Evolutionary conservation across 2,329 filamentous ascomycete genomes (phyloP).

Genomic region (Chaetomiaceae sp.): DNA sequence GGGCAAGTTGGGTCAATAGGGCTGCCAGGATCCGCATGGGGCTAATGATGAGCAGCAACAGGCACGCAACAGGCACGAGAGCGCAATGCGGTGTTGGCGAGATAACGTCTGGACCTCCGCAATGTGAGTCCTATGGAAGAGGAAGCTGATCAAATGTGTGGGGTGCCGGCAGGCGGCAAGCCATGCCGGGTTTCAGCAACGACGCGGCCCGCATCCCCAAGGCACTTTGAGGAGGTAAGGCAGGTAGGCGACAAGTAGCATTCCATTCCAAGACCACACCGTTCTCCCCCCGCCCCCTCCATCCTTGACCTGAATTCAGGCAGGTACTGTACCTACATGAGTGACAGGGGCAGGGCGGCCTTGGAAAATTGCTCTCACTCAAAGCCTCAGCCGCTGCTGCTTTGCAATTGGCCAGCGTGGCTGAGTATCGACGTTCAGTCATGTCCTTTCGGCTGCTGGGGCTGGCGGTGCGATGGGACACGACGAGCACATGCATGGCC

Average conservation of each 20-base stretch:
- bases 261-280: too few relatives aligned
- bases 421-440: too few relatives aligned
- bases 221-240: too few relatives aligned
- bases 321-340: not conserved
- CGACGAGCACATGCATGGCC: too few relatives aligned
- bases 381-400: constrained; percentile 1
- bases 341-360: not conserved
- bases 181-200: not conserved
- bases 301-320: not conserved
- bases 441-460: too few relatives aligned
- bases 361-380: not conserved
- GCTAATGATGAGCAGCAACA: not conserved
- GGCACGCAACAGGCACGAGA: not conserved
- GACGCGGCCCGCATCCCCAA: not conserved
- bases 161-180: not conserved
- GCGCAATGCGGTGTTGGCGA: not conserved
- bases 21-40: not conserved
- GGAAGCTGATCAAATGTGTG: not conserved
- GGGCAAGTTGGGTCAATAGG: not conserved
- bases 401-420: constrained; percentile 6
- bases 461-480: too few relatives aligned
- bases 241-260: too few relatives aligned
- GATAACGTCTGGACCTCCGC: not conserved
- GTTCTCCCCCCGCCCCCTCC: too few relatives aligned
- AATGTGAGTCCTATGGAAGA: not conserved